Percentiles rank a stretch among this genome's conserved stretches.
Conservation (phyloP, 2,329 filamentous ascomycete genomes). For the Geosmithia putterillii region DNA sequence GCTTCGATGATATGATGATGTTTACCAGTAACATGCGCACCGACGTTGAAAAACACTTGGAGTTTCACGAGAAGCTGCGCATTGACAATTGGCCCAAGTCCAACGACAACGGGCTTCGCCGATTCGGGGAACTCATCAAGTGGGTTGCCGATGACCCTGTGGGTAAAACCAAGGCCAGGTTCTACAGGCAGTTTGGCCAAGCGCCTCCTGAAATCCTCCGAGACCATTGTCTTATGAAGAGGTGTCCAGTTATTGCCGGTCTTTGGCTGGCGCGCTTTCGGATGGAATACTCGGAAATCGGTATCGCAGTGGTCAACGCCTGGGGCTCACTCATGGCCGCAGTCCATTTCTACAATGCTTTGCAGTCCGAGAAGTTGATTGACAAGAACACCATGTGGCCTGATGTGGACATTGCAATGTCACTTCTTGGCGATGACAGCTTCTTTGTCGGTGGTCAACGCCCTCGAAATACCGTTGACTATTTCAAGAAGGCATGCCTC, state of each 20-base stretch:
- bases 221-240: background rate
- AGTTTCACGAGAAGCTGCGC: slow-evolving; percentile 17
- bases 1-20: slow-evolving; percentile 1
- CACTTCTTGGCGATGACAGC: slow-evolving; percentile 13
- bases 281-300: slow-evolving; percentile 13
- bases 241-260: background rate
- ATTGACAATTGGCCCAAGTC: slow-evolving; percentile 13
- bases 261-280: background rate
- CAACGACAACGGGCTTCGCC: slow-evolving; percentile 9
- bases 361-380: slow-evolving; percentile 3
- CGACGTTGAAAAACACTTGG: slow-evolving; percentile 13
- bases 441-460: slow-evolving; percentile 23
- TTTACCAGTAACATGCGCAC: background rate
- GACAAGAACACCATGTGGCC: slow-evolving; percentile 13
- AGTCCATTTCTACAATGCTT: slow-evolving; percentile 28
- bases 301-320: slow-evolving; percentile 19
- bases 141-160: background rate
- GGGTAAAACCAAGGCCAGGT: too few relatives aligned
- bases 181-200: too few relatives aligned
- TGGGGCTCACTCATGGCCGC: slow-evolving; percentile 25
- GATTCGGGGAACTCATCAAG: background rate
- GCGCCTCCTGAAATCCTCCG: background rate
- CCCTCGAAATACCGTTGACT: slow-evolving; percentile 18
- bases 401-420: slow-evolving; percentile 24
- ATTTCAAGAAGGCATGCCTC: slow-evolving; percentile 21